These are phyloP conservation scores for Pichia sp. DNA, from an alignment of 1,139 yeast genomes.

Conservation along the genomic window DNA sequence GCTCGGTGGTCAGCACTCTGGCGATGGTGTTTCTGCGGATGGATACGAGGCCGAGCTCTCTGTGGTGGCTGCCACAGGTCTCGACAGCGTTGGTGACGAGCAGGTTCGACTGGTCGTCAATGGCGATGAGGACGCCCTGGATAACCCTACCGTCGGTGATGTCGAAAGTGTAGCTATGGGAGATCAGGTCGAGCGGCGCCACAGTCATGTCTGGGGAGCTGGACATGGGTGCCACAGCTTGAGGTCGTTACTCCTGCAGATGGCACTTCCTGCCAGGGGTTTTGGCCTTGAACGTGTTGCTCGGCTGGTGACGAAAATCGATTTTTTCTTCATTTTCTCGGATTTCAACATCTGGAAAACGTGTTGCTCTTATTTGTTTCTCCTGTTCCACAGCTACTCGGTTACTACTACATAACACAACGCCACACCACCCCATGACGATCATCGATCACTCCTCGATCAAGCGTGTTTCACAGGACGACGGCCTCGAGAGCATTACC, in stretches of 20 bases:
- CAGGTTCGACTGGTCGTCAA: slow-evolving; percentile 38
- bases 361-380: neutral
- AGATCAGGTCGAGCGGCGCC: slow-evolving; percentile 30
- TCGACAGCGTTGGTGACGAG: slow-evolving; percentile 30
- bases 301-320: neutral
- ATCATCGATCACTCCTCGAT: slow-evolving; percentile 26
- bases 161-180: slow-evolving; percentile 26
- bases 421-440: neutral
- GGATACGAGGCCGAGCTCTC: slow-evolving; percentile 37
- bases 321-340: neutral
- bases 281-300: no score
- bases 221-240: neutral
- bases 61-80: slow-evolving; percentile 8
- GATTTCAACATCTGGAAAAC: neutral
- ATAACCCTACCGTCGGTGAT: slow-evolving; percentile 32
- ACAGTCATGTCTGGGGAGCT: neutral
- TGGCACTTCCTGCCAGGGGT: no score
- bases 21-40: slow-evolving; percentile 32
- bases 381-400: neutral
- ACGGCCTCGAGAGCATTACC: slow-evolving; percentile 28
- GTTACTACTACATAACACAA: neutral
- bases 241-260: no score
- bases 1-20: slow-evolving; percentile 4
- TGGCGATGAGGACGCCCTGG: slow-evolving; percentile 34
- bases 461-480: slow-evolving; percentile 22